A percentile compares a stretch with the other conserved stretches of the same genome.
Evolutionary conservation across 148 eudicot genomes (phyloP).

Genomic region (Nyssa sinensis): DNA sequence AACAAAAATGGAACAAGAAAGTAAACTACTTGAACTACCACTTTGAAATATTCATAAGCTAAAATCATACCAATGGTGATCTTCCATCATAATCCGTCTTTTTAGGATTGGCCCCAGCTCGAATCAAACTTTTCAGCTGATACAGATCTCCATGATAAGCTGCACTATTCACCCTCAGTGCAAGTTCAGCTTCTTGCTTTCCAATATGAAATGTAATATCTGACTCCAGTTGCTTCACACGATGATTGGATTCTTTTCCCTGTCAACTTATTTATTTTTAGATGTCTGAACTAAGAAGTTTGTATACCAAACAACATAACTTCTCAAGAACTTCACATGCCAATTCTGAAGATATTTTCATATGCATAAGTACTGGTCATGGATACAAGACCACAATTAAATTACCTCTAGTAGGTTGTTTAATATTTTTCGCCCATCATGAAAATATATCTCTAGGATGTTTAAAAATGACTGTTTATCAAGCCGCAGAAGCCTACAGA

Average conservation of each 20-base stretch:
- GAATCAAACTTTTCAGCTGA: slow-evolving; percentile 67
- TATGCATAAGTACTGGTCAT: not conserved
- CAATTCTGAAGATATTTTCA: not conserved
- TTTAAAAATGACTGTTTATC: slow-evolving; percentile 84
- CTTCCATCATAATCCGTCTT: slow-evolving; percentile 91
- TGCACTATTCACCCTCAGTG: slow-evolving; percentile 77
- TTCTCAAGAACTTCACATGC: not conserved
- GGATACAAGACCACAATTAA: not conserved
- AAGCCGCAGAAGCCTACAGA: slow-evolving; percentile 79
- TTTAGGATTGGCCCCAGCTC: slow-evolving; percentile 88
- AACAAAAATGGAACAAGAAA: not conserved
- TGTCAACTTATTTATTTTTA: slow-evolving; percentile 24
- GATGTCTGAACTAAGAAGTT: not conserved
- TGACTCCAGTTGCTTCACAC: slow-evolving; percentile 67
- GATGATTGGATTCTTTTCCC: slow-evolving; percentile 66
- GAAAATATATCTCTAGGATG: slow-evolving; percentile 80
- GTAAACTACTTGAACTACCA: not conserved
- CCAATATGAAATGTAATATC: slow-evolving; percentile 78
- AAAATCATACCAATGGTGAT: slow-evolving; percentile 68
- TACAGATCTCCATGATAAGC: slow-evolving; percentile 74
- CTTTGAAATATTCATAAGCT: not conserved
- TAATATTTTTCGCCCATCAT: slow-evolving; percentile 70
- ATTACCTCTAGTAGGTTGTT: slow-evolving; percentile 82
- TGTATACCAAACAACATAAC: not conserved
- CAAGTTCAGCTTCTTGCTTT: slow-evolving; percentile 95